Conservation (phyloP, 345 rosid species). For the Raphanus sativus region DNA sequence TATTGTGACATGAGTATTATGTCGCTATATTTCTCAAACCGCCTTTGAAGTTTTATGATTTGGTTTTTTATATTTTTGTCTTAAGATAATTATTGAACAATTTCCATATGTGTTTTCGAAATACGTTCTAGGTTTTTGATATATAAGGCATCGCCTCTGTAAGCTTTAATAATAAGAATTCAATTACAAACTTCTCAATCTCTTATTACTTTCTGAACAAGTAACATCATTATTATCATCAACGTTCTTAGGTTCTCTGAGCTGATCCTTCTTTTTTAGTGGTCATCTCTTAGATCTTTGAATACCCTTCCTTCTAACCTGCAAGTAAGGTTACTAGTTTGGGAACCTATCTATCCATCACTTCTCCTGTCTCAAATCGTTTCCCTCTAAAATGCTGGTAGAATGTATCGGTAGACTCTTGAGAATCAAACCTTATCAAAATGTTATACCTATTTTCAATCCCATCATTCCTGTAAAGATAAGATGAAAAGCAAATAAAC, state of each 20-base stretch:
- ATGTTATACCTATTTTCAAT: slow-evolving; percentile 70
- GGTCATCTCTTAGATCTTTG: too few species aligned
- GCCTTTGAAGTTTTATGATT: not conserved
- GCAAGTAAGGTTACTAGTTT: too few species aligned
- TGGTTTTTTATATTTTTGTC: not conserved
- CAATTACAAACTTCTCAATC: too few species aligned
- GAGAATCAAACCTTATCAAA: slow-evolving; percentile 77
- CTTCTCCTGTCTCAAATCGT: too few species aligned
- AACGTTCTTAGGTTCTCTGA: too few species aligned
- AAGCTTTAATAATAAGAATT: too few species aligned
- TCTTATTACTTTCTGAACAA: too few species aligned
- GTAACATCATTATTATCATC: too few species aligned
- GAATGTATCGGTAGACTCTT: slow-evolving; percentile 77
- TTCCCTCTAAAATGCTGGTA: slow-evolving; percentile 73
- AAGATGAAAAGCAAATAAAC: not conserved
- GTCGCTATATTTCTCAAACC: not conserved
- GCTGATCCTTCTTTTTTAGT: too few species aligned
- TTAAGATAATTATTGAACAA: not conserved
- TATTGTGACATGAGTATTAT: not conserved
- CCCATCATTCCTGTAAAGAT: slow-evolving; percentile 65
- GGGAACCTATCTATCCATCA: too few species aligned
- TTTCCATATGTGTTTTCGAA: not conserved
- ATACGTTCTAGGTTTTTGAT: not conserved
- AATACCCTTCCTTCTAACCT: too few species aligned
- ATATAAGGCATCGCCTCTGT: too few species aligned